Evolutionary conservation across 176 grass and related monocot species (phyloP), one percentile per base, ranked within the genome.

Genomic region (Lolium multiflorum): DNA sequence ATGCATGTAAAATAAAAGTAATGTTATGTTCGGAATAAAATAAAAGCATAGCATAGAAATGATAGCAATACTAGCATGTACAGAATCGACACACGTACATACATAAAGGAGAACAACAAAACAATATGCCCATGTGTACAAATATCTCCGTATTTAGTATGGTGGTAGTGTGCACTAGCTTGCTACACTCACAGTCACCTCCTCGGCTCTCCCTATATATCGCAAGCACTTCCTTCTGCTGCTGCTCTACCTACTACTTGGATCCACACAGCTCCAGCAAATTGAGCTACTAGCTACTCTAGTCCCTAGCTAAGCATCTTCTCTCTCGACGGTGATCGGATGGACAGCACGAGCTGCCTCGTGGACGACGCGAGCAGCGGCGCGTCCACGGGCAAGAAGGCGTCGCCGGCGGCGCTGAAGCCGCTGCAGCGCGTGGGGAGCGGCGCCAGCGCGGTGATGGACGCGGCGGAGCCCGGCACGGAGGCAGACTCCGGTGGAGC

Each of bases 351-450:
- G 37, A 91, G 90, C 82, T 82, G 90, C 25, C 82, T 91, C 63
- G 18, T 88, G 21, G 90, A 88, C 86, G 90, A 91, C 78, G 72
- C 47, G 18, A 91, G 90, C 86, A 88, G 86, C 90, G 90, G 86
- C 86, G 64, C 72, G 18, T 91, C 86, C 72, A 91, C 90, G 46
- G 90, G 78, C 82, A 91, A 88, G 71, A 88, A 91, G 82, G 71
- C 62, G 10, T 51, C 47, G 15, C 72, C 72, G 72, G 13, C 72
- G 66, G 22, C 38, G 46, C 55, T 38, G 11, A 77, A 4, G 90
- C 59, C 82, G 55, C 82, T 88, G 47, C 90, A 91, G 71, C 86
- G 90, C 37, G 78, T 91, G 9, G 86, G 90, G 52, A 91, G 90
- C 64, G 90, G 82, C 0, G 63, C 82, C 31, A 91, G 90, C 90